A percentile compares a stretch with the other conserved stretches of the same genome.
phyloP scores from a whole-genome alignment of 495 filamentous ascomycete species.

The Talaromyces stipitatus region DNA sequence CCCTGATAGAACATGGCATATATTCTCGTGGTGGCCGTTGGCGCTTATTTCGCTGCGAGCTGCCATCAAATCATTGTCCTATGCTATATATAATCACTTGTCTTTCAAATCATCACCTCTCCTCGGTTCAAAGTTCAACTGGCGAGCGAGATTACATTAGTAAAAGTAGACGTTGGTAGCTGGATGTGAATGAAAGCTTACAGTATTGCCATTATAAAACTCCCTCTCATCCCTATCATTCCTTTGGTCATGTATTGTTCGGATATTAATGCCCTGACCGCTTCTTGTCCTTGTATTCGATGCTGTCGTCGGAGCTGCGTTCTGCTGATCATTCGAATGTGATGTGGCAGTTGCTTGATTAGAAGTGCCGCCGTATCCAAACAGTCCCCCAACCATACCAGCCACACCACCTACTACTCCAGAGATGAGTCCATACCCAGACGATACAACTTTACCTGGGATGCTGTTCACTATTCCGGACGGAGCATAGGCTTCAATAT shows the following conservation, averaged over 20 bases:
- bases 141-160: background rate
- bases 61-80: too few relatives aligned
- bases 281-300: conserved; percentile 13
- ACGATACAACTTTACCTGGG: conserved; percentile 33
- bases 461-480: conserved; percentile 26
- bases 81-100: too few relatives aligned
- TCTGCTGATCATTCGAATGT: background rate
- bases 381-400: conserved; percentile 45
- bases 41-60: too few relatives aligned
- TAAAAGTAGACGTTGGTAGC: background rate
- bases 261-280: conserved; percentile 32
- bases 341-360: background rate
- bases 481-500: conserved; percentile 52
- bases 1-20: too few relatives aligned
- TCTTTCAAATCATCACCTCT: conserved; percentile 47
- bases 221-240: conserved; percentile 47
- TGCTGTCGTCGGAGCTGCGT: conserved; percentile 6
- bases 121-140: conserved; percentile 73
- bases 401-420: conserved; percentile 36
- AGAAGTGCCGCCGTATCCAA: conserved; percentile 39
- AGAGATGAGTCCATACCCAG: conserved; percentile 35
- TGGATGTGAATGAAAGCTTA: conserved; percentile 29
- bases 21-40: too few relatives aligned
- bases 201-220: conserved; percentile 87
- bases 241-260: conserved; percentile 51